Evolutionary conservation across 2,329 filamentous ascomycete genomes (phyloP).

Genomic region (Claviceps sp.): DNA sequence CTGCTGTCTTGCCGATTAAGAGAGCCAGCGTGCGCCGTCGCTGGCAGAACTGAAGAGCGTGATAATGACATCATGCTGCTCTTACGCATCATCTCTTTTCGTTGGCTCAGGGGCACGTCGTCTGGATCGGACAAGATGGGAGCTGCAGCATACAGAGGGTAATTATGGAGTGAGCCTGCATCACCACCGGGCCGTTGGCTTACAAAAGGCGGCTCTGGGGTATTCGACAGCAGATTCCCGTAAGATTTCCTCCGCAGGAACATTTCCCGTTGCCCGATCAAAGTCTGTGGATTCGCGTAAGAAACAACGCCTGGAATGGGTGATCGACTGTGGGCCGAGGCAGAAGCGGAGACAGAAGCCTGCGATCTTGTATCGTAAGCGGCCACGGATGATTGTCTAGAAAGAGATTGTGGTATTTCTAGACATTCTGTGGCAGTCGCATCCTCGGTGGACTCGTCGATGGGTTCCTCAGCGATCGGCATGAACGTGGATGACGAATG

Average conservation of each 20-base stretch:
- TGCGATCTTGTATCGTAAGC: slow-evolving; percentile 9
- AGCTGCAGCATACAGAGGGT: slow-evolving; percentile 17
- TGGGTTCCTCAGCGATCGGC: slow-evolving; percentile 32
- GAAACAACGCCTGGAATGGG: slow-evolving; percentile 34
- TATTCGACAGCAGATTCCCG: slow-evolving; percentile 21
- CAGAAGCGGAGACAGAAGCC: neutral
- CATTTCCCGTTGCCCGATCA: slow-evolving; percentile 42
- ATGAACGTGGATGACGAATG: slow-evolving; percentile 15
- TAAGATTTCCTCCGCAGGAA: slow-evolving; percentile 39
- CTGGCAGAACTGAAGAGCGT: slow-evolving; percentile 11
- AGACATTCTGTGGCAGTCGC: slow-evolving; percentile 4
- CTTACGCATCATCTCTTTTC: slow-evolving; percentile 47
- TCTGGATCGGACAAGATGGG: slow-evolving; percentile 37
- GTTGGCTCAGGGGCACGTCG: slow-evolving; percentile 58
- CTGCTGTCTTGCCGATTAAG: slow-evolving; percentile 15
- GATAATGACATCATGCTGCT: slow-evolving; percentile 26
- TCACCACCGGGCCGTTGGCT: slow-evolving; percentile 24
- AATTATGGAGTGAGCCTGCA: slow-evolving; percentile 26
- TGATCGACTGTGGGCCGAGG: slow-evolving; percentile 7
- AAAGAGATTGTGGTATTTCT: slow-evolving; percentile 2
- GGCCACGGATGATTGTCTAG: slow-evolving; percentile 11
- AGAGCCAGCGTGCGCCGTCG: slow-evolving; percentile 8
- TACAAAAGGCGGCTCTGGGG: slow-evolving; percentile 14
- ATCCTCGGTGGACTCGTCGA: slow-evolving; percentile 7
- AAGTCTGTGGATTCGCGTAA: slow-evolving; percentile 38